Evolutionary conservation across 139 green algal species (phyloP), one percentile per base, ranked within the genome.

Genomic region (Chlamydomonas sphaeroides): DNA sequence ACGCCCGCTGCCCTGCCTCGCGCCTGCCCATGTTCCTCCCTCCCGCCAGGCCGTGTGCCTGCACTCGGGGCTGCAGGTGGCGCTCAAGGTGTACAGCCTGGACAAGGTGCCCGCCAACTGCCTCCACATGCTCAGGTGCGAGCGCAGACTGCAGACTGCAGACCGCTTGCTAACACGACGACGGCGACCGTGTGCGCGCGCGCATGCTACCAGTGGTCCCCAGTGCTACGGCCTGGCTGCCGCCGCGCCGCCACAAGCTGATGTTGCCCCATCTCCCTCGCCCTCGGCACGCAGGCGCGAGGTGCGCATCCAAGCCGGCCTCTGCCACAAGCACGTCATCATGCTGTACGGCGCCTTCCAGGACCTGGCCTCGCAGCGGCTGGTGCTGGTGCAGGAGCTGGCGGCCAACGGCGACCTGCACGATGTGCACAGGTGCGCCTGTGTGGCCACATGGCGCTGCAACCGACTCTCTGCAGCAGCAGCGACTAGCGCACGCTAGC

Each of bases 311-410:
- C 41, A 51, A 3, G 10, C 42, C 8, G 17, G 11, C 59, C 57
- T 45, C 10, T 42, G 30, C 0, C 39, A 70, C 38, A 42, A 61
- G 25, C 38, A 45, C 33, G 20, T n/a, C 3, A 7, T 61, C 4
- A 63, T 18, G 41, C 39, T 80, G 59, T 80, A 80, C 74, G 59
- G 39, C 59, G 74, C 74, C 4, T 80, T 80, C 57, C 75, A 73
- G 75, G 62, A 73, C 18, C n/a, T 21, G 32, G 26, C 36, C 23
- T 26, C 56, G 5, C 32, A 72, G n/a, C 75, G 32, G 2, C 75
- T 82, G 39, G 59, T 82, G 32, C 75, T 82, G 42, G 75, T 82
- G 25, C 33, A 72, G 75, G 75, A 82, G 75, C n/a, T 65, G 32
- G 75, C 59, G 11, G 30, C 10, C 1, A 63, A 65, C 32, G 75